These are phyloP conservation scores for Pyronema domesticum DNA, from an alignment of 495 filamentous ascomycete genomes.

Conservation along the genomic window DNA sequence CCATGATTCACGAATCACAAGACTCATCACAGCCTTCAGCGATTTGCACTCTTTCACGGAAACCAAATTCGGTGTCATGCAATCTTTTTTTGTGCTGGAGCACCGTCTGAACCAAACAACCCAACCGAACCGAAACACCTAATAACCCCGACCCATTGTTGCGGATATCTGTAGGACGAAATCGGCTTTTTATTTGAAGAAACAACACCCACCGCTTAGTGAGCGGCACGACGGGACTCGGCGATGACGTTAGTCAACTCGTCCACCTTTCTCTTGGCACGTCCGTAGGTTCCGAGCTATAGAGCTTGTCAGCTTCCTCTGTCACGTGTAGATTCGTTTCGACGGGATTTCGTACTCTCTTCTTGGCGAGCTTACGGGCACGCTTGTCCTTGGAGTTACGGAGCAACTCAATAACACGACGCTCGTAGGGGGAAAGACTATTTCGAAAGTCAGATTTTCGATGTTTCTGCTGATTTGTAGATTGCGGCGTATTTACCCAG, in stretches of 20 bases:
- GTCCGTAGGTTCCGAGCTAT: conserved; percentile 86
- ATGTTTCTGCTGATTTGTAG: conserved; percentile 12
- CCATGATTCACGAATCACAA: too few species aligned
- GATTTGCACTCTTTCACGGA: too few species aligned
- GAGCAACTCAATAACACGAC: conserved; percentile 93
- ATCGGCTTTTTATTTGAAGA: background rate
- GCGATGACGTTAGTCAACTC: conserved; percentile 94
- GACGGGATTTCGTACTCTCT: conserved; percentile 49
- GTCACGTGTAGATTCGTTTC: background rate
- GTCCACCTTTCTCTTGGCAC: conserved; percentile 97
- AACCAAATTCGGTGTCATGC: too few species aligned
- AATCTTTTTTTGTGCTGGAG: too few species aligned
- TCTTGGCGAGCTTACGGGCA: conserved; percentile 97
- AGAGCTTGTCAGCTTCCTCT: conserved; percentile 6
- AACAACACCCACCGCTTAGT: conserved; percentile 13
- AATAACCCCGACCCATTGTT: background rate
- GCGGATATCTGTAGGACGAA: background rate
- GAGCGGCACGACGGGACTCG: conserved; percentile 62
- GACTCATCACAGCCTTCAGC: too few species aligned
- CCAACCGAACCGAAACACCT: background rate
- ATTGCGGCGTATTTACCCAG: conserved; percentile 41
- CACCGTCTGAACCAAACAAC: background rate
- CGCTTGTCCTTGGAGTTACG: conserved; percentile 99
- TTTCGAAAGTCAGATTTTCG: conserved; percentile 10
- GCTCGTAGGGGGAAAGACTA: conserved; percentile 86